phyloP scores from a whole-genome alignment of 208 protist genomes.

The Acanthamoeba lenticulata region DNA sequence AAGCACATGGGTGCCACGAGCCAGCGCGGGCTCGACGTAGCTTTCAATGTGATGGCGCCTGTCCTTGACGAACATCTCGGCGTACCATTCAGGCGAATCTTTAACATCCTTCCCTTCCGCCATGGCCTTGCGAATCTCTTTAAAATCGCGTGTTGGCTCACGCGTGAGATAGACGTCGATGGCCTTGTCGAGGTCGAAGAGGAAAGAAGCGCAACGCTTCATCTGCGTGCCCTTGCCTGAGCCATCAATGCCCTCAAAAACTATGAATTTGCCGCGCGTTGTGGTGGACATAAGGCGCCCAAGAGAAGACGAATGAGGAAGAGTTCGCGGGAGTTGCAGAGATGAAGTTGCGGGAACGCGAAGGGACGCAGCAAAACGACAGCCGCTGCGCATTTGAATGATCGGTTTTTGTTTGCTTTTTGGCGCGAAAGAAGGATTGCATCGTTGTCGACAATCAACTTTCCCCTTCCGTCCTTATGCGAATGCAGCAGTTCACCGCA shows the following conservation, averaged over 20 bases:
- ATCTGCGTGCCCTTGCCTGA: conserved; percentile 52
- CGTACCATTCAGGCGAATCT: conserved; percentile 26
- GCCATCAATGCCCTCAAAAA: conserved; percentile 19
- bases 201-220: conserved; percentile 20
- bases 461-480: too few relatives aligned
- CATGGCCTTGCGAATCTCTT: conserved; percentile 35
- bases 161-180: conserved; percentile 29
- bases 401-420: too few relatives aligned
- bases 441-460: too few relatives aligned
- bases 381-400: too few relatives aligned
- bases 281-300: neutral
- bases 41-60: neutral
- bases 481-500: too few relatives aligned
- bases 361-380: too few relatives aligned
- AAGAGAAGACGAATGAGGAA: too few relatives aligned
- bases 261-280: neutral
- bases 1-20: conserved; percentile 15
- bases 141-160: conserved; percentile 43
- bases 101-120: neutral
- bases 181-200: conserved; percentile 24
- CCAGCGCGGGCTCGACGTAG: conserved; percentile 27
- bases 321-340: too few relatives aligned
- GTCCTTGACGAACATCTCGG: conserved; percentile 30
- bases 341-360: too few relatives aligned
- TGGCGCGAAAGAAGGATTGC: too few relatives aligned